Conservation (phyloP, 2,329 filamentous ascomycete species). For the Claviceps purpurea region DNA sequence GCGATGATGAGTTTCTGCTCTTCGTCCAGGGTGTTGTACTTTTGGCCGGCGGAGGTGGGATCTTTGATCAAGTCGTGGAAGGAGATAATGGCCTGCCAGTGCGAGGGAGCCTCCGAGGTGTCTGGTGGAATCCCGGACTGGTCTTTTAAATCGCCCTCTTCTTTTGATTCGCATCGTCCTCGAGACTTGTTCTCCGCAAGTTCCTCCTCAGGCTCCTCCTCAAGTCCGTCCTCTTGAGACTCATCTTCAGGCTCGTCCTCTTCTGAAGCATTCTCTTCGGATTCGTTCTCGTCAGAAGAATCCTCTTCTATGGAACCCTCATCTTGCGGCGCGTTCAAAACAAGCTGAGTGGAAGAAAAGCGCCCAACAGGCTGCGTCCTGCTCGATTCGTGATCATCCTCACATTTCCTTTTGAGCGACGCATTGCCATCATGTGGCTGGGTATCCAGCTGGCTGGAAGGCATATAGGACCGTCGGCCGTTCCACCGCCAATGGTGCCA, state of each 20-base stretch:
- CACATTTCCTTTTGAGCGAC: neutral
- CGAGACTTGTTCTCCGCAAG: too few species aligned
- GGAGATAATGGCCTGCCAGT: conserved; percentile 4
- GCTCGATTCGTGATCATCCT: neutral
- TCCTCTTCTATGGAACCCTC: neutral
- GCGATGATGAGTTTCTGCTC: conserved; percentile 6
- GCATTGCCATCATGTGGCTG: neutral
- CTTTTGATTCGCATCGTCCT: neutral
- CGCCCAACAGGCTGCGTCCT: neutral
- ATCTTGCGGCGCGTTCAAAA: too few species aligned
- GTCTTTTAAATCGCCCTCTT: neutral
- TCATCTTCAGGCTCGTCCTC: neutral
- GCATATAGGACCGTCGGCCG: neutral
- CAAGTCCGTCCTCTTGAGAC: too few species aligned
- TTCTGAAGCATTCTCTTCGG: neutral
- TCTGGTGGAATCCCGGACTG: neutral
- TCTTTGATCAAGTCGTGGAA: conserved; percentile 6
- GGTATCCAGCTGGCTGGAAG: neutral
- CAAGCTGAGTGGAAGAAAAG: neutral
- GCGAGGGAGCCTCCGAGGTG: neutral
- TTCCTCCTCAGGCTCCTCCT: too few species aligned
- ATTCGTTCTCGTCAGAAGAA: neutral
- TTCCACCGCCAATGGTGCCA: too few species aligned
- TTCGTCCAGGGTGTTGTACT: neutral
- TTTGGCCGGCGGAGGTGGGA: neutral